A percentile compares a stretch with the other conserved stretches of the same genome.
These are phyloP conservation scores for Stephania yunnanensis DNA, from an alignment of 164 flowering plant genomes.

Conservation along the genomic window DNA sequence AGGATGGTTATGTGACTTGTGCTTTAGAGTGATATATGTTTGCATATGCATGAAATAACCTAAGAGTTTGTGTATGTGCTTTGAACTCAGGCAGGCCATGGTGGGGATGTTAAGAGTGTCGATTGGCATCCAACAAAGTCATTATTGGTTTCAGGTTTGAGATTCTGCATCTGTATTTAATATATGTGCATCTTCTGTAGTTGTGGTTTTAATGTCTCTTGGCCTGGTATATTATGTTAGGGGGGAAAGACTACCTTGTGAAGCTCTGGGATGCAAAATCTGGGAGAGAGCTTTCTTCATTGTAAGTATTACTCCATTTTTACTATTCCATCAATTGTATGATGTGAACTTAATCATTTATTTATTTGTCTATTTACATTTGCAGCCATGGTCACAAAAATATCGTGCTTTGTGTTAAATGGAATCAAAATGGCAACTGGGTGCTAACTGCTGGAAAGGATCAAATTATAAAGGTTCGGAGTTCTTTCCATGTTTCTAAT, in stretches of 20 bases:
- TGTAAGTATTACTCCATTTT: constrained; percentile 47
- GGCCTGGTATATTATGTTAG: constrained; percentile 26
- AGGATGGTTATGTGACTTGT: not conserved
- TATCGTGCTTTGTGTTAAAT: constrained; percentile 83
- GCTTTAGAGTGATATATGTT: not conserved
- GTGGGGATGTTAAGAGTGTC: constrained; percentile 99
- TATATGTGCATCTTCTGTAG: not conserved
- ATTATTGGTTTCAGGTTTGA: constrained; percentile 79
- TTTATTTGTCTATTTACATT: constrained; percentile 6
- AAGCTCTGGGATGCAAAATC: constrained; percentile 99
- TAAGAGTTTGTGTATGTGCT: constrained; percentile 33
- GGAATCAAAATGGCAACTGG: constrained; percentile 99
- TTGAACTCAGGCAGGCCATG: constrained; percentile 99
- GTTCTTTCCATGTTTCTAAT: not conserved
- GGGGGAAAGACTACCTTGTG: constrained; percentile 97
- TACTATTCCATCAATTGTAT: not conserved
- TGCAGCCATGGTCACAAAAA: constrained; percentile 99
- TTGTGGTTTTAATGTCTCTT: not conserved
- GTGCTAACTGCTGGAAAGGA: constrained; percentile 94
- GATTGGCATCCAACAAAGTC: constrained; percentile 99
- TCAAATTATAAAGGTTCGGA: constrained; percentile 86
- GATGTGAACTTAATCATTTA: constrained; percentile 9
- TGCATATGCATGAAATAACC: constrained; percentile 27
- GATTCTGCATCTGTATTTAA: not conserved
- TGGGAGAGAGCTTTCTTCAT: constrained; percentile 86